A percentile compares a stretch with the other conserved stretches of the same genome.
phyloP scores from a whole-genome alignment of 257 asterid genomes.

The Echium plantagineum region DNA sequence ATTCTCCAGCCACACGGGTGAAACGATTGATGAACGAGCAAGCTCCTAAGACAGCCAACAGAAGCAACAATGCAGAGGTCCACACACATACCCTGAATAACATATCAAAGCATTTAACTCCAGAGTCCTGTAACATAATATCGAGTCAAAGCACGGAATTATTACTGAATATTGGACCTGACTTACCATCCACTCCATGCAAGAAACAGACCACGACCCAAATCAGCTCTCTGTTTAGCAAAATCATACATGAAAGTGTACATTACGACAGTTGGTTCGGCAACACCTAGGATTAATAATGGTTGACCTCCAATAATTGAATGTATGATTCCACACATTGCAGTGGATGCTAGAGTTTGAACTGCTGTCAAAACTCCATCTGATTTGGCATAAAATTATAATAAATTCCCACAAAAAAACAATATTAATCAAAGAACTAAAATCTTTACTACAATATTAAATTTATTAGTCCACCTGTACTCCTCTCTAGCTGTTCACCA shows the following conservation, averaged over 20 bases:
- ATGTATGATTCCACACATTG: slow-evolving; percentile 87
- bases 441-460: no score
- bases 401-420: no score
- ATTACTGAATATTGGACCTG: no score
- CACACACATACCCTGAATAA: slow-evolving; percentile 85
- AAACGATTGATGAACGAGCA: slow-evolving; percentile 93
- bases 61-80: slow-evolving; percentile 73
- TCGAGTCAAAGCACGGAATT: no score
- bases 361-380: slow-evolving; percentile 93
- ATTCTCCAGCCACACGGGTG: slow-evolving; percentile 89
- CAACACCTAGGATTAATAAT: slow-evolving; percentile 86
- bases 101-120: neutral
- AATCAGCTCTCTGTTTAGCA: slow-evolving; percentile 68
- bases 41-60: slow-evolving; percentile 75
- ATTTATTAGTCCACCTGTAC: slow-evolving; percentile 30
- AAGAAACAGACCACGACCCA: slow-evolving; percentile 66
- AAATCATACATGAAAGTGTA: slow-evolving; percentile 93
- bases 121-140: neutral
- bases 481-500: slow-evolving; percentile 77
- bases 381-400: slow-evolving; percentile 7
- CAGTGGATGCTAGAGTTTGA: slow-evolving; percentile 92
- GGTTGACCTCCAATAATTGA: slow-evolving; percentile 92
- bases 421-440: no score
- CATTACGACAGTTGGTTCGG: slow-evolving; percentile 96
- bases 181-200: slow-evolving; percentile 94